Evolutionary conservation across 148 eudicot genomes (phyloP).

Genomic region (Spergularia marina): DNA sequence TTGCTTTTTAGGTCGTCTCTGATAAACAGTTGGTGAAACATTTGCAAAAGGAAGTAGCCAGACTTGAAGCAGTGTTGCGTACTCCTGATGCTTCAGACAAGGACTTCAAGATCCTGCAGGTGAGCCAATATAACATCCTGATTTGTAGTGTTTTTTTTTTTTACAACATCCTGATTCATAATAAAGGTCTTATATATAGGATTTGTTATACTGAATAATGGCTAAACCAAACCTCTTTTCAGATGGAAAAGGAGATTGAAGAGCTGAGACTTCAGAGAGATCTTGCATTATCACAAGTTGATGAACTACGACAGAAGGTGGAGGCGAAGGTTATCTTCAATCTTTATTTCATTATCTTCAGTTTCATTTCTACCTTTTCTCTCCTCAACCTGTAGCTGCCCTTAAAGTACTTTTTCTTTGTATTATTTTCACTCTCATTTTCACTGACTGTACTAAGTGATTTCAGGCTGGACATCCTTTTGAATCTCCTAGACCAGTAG

Average conservation of each 20-base stretch:
- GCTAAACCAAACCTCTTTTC: background rate
- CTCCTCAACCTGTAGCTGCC: no score
- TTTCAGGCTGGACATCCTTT: slow-evolving; percentile 40
- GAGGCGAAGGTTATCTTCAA: slow-evolving; percentile 50
- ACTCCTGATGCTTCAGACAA: slow-evolving; percentile 83
- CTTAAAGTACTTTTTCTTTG: no score
- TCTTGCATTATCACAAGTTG: slow-evolving; percentile 72
- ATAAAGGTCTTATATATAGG: background rate
- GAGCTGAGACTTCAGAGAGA: slow-evolving; percentile 86
- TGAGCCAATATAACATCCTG: slow-evolving; percentile 5
- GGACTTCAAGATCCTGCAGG: slow-evolving; percentile 74
- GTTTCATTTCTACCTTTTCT: background rate
- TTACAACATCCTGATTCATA: background rate
- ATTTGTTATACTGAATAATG: slow-evolving; percentile 9
- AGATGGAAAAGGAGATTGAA: slow-evolving; percentile 93
- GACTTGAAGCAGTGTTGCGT: slow-evolving; percentile 81
- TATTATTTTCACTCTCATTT: no score
- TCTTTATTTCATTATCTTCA: background rate
- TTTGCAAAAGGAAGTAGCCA: slow-evolving; percentile 92
- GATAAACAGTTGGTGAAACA: slow-evolving; percentile 92
- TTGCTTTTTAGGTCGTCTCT: slow-evolving; percentile 61
- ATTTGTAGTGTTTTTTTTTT: background rate
- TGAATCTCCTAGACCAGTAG: slow-evolving; percentile 55
- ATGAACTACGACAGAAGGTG: slow-evolving; percentile 67
- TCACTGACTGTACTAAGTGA: background rate